Evolutionary conservation across 192 early-diverging fungal genomes (phyloP).

Genomic region (Coemansia sp.): DNA sequence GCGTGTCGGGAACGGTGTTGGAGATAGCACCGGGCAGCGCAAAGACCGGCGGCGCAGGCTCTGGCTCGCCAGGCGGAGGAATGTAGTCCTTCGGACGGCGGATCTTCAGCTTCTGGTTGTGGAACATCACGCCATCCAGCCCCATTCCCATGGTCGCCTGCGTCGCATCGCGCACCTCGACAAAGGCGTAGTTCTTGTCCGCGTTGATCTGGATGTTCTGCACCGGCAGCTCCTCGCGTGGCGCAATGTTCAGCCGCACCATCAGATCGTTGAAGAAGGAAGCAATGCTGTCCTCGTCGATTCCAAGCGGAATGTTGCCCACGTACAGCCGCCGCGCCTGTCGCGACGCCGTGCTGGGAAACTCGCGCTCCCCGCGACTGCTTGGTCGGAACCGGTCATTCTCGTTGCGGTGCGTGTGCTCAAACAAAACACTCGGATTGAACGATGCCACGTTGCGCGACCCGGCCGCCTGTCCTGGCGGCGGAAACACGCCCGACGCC

Average conservation of each 20-base stretch:
- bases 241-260: conserved; percentile 72
- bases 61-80: conserved; percentile 58
- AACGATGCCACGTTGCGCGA: conserved; percentile 51
- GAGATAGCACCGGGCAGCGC: conserved; percentile 80
- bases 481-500: conserved; percentile 66
- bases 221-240: conserved; percentile 69
- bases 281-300: conserved; percentile 69
- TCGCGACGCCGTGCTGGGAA: conserved; percentile 57
- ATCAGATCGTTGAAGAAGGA: conserved; percentile 89
- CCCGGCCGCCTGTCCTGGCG: conserved; percentile 35
- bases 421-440: conserved; percentile 38
- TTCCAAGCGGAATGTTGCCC: conserved; percentile 82
- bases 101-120: conserved; percentile 82
- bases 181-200: conserved; percentile 96
- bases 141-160: conserved; percentile 91
- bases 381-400: conserved; percentile 45
- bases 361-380: conserved; percentile 48
- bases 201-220: conserved; percentile 84
- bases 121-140: conserved; percentile 89
- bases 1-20: conserved; percentile 87
- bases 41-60: conserved; percentile 62
- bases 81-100: conserved; percentile 94
- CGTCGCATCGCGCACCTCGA: conserved; percentile 89
- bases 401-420: conserved; percentile 57
- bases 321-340: conserved; percentile 90